Base-by-base conservation (phyloP, 192 early-diverging fungal species). In the Rhizophagus clarus region DNA sequence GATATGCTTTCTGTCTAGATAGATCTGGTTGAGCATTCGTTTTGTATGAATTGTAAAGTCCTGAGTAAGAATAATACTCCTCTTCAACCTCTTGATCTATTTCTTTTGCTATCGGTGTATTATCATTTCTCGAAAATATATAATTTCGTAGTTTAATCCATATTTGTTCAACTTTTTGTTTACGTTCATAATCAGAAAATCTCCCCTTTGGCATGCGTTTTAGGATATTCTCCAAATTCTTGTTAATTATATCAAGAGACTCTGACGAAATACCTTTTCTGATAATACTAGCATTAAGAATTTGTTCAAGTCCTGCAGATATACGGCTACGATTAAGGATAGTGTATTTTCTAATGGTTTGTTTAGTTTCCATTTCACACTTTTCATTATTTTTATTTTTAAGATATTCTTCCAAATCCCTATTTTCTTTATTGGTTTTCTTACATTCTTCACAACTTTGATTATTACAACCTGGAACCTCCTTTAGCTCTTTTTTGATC, bases 261-360 rank as follows among this genome's bases (percentile, higher is more conserved):
- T 76, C 47, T 29, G 37, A 37, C 10, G 28, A 37, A 77, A 45
- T 67, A 1, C 40, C 40, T 22, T 77, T 40, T 29, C 67, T 28
- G 2, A 77, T 68, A 37, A 77, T 37, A 17, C 7, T 49, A 6
- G 62, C 76, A n/a, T 77, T 62, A 28, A 77, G 37, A 6, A 26
- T 66, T 15, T 77, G n/a, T n/a, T n/a, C n/a, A 45, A 77, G 61
- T 31, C 14, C 67, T 64, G 40, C 32, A 8, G 42, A 51, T 45
- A 45, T 67, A 26, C 28, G 67, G 17, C 67, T 22, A 40, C 61
- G 76, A 42, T 24, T 32, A 8, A 28, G 62, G 4, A 26, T 28
- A 28, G 67, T 40, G 34, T 77, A 64, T 26, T 64, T 15, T 12
- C 15, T 28, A 22, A 77, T 77, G 10, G 76, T 77, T 12, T 45